Percentiles rank a stretch among this genome's conserved stretches.
Evolutionary conservation across 768 basidiomycete species (phyloP).

Genomic region (Suillus plorans): DNA sequence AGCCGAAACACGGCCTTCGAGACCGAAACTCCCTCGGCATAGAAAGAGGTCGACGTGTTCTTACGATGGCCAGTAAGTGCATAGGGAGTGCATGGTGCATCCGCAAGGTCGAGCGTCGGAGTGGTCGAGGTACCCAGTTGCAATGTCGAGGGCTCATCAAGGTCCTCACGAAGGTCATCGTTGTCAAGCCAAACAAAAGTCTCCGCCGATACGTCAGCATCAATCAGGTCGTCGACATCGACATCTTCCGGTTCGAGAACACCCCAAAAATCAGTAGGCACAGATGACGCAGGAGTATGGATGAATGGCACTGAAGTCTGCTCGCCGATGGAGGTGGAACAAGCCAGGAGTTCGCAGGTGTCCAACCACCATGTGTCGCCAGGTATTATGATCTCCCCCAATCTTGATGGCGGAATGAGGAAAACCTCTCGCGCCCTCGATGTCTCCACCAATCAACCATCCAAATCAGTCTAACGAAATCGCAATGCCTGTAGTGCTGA

Average conservation of each 20-base stretch:
- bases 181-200: constrained; percentile 30
- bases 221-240: constrained; percentile 10
- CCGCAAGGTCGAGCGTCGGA: constrained; percentile 10
- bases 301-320: constrained; percentile 1
- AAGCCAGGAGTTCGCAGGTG: constrained; percentile 25
- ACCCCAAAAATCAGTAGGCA: background rate
- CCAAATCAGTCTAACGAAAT: constrained; percentile 64
- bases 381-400: no score
- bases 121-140: constrained; percentile 27
- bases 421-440: constrained; percentile 70
- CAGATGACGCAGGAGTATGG: background rate
- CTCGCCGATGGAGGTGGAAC: constrained; percentile 4
- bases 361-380: no score
- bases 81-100: constrained; percentile 11
- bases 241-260: background rate
- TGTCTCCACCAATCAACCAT: constrained; percentile 61
- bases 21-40: constrained; percentile 29
- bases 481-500: constrained; percentile 73
- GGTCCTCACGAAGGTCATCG: constrained; percentile 50
- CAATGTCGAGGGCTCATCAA: constrained; percentile 36
- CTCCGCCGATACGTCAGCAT: constrained; percentile 16
- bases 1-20: constrained; percentile 56
- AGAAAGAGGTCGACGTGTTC: constrained; percentile 31
- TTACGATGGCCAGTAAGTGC: constrained; percentile 19
- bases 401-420: no score